Percentiles rank a stretch among this genome's conserved stretches.
Conservation (phyloP, 768 basidiomycete genomes). For the Mrakia frigida region DNA sequence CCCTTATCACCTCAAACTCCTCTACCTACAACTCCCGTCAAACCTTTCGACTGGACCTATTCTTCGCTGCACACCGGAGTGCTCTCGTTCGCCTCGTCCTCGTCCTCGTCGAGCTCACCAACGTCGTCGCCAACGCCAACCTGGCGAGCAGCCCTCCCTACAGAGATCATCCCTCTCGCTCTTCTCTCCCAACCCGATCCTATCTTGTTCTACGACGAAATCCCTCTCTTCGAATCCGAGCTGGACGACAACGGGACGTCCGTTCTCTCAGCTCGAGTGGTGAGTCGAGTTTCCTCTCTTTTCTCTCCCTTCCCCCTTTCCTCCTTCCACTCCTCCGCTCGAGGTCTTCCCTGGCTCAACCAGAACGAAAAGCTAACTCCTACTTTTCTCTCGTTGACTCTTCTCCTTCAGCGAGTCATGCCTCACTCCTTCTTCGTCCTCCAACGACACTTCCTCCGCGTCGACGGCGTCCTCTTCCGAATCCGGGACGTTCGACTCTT, state of each 20-base stretch:
- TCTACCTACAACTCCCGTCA: slow-evolving; percentile 52
- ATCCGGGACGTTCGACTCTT: slow-evolving; percentile 83
- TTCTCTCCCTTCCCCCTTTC: background rate
- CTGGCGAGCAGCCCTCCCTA: slow-evolving; percentile 5
- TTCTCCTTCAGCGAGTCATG: slow-evolving; percentile 75
- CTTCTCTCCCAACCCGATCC: slow-evolving; percentile 86
- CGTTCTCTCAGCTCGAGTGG: slow-evolving; percentile 74
- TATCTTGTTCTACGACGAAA: slow-evolving; percentile 95
- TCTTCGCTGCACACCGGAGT: slow-evolving; percentile 75
- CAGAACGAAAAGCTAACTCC: background rate
- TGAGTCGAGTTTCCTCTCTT: slow-evolving; percentile 48
- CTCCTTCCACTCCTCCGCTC: background rate
- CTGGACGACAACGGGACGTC: slow-evolving; percentile 95
- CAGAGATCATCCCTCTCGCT: slow-evolving; percentile 65
- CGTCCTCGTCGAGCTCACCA: background rate
- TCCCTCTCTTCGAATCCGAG: slow-evolving; percentile 92
- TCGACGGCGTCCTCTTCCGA: slow-evolving; percentile 91
- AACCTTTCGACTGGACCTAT: slow-evolving; percentile 97
- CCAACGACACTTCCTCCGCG: slow-evolving; percentile 81
- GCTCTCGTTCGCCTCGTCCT: slow-evolving; percentile 5
- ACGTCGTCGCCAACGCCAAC: background rate
- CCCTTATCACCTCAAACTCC: slow-evolving; percentile 38
- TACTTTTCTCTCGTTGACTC: background rate
- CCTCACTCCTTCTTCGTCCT: slow-evolving; percentile 89
- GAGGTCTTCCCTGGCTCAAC: background rate